These are phyloP conservation scores for Phoma herbarum DNA, from an alignment of 2,329 filamentous ascomycete genomes.

Conservation along the genomic window DNA sequence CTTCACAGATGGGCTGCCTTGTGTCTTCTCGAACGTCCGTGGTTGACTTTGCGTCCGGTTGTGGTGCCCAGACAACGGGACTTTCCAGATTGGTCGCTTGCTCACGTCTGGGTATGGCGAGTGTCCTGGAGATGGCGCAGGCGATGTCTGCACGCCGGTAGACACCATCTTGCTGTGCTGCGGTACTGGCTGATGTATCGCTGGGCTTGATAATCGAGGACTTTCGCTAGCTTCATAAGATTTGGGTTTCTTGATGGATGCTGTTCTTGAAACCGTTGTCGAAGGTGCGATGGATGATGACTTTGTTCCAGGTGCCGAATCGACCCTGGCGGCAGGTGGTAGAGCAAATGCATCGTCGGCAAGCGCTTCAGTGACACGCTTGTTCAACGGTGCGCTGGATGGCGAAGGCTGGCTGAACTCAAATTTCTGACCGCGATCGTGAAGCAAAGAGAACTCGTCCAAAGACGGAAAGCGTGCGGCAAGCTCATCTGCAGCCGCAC, in stretches of 20 bases:
- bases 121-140: constrained; percentile 54
- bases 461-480: constrained; percentile 87
- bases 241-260: constrained; percentile 45
- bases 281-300: constrained; percentile 43
- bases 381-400: constrained; percentile 61
- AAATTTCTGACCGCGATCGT: constrained; percentile 84
- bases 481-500: constrained; percentile 75
- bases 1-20: constrained; percentile 49
- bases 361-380: constrained; percentile 76
- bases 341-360: constrained; percentile 84
- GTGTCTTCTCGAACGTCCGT: constrained; percentile 52
- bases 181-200: constrained; percentile 58
- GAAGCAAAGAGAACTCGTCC: constrained; percentile 89
- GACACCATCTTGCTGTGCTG: constrained; percentile 66
- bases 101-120: constrained; percentile 52
- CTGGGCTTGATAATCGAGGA: constrained; percentile 36
- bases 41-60: constrained; percentile 60
- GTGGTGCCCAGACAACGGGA: constrained; percentile 57
- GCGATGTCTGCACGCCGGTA: constrained; percentile 82
- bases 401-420: constrained; percentile 69
- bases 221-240: constrained; percentile 22
- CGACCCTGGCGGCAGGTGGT: constrained; percentile 44
- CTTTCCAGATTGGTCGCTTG: constrained; percentile 62
- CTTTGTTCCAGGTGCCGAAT: constrained; percentile 41
- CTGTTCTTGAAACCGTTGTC: constrained; percentile 41